Evolutionary conservation across 352 stramenopile genomes (phyloP).

Genomic region (Phytophthora palmivora): DNA sequence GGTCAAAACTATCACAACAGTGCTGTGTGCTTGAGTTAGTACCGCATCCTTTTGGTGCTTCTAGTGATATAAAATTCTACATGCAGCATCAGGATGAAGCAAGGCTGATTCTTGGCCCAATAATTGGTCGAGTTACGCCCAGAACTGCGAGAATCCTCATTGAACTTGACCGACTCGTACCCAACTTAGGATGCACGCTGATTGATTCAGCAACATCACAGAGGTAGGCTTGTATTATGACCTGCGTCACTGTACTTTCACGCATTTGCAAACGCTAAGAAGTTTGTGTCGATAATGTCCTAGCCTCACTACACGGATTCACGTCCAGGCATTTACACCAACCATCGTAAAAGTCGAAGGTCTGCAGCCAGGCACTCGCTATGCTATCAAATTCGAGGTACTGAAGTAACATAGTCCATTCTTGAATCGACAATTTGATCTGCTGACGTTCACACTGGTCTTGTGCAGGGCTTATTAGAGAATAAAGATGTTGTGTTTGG

Average conservation of each 20-base stretch:
- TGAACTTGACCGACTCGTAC: constrained; percentile 57
- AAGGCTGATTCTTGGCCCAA: constrained; percentile 58
- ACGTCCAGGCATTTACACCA: constrained; percentile 55
- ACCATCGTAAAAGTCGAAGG: constrained; percentile 71
- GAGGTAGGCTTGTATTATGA: constrained; percentile 26
- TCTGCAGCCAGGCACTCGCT: constrained; percentile 58
- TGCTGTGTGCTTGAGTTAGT: constrained; percentile 62
- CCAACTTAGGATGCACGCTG: constrained; percentile 49
- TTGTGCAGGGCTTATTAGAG: constrained; percentile 49
- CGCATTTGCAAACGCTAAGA: background rate
- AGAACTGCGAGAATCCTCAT: constrained; percentile 63
- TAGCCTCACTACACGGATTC: constrained; percentile 34
- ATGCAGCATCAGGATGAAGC: constrained; percentile 43
- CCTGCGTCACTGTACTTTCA: background rate
- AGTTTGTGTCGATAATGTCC: background rate
- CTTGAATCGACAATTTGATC: background rate
- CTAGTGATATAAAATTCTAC: constrained; percentile 46
- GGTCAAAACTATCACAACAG: constrained; percentile 30
- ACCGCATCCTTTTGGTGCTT: constrained; percentile 47
- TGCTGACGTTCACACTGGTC: background rate
- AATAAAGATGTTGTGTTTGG: constrained; percentile 22
- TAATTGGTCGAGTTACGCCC: constrained; percentile 70
- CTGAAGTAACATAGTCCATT: constrained; percentile 24
- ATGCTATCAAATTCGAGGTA: constrained; percentile 69
- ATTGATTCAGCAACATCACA: constrained; percentile 39